Conservation (phyloP, 2,329 filamentous ascomycete genomes). For the Penicillium paneum region DNA sequence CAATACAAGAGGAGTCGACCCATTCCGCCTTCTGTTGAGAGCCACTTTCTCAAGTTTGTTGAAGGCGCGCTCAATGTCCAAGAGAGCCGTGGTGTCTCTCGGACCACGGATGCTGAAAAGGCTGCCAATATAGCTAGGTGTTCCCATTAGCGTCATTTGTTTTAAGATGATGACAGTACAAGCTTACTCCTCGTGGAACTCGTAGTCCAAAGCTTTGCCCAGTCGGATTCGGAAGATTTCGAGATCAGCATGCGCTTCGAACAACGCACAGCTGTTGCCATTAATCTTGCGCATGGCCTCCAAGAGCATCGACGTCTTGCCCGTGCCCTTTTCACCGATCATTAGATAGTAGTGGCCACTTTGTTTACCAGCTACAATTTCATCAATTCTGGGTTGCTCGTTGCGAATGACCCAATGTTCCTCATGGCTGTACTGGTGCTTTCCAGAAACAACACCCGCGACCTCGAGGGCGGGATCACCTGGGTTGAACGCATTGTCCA, state of each 20-base stretch:
- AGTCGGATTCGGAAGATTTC: slow-evolving; percentile 93
- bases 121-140: slow-evolving; percentile 66
- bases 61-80: slow-evolving; percentile 93
- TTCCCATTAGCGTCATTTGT: slow-evolving; percentile 8
- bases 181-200: slow-evolving; percentile 89
- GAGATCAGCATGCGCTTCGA: slow-evolving; percentile 90
- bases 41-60: slow-evolving; percentile 98
- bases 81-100: slow-evolving; percentile 81
- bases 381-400: slow-evolving; percentile 77
- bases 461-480: slow-evolving; percentile 86
- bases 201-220: slow-evolving; percentile 91
- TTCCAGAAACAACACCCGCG: slow-evolving; percentile 54
- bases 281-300: slow-evolving; percentile 93
- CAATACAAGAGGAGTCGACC: slow-evolving; percentile 72
- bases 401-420: slow-evolving; percentile 78
- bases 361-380: slow-evolving; percentile 71
- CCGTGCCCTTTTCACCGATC: slow-evolving; percentile 92
- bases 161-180: background rate
- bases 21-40: slow-evolving; percentile 57
- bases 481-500: slow-evolving; percentile 84
- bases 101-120: slow-evolving; percentile 94
- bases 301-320: slow-evolving; percentile 94
- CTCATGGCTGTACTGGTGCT: slow-evolving; percentile 39
- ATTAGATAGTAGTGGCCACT: slow-evolving; percentile 86
- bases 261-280: slow-evolving; percentile 87